Evolutionary conservation across 345 rosid genomes (phyloP).

Genomic region (Gossypium longicalyx): DNA sequence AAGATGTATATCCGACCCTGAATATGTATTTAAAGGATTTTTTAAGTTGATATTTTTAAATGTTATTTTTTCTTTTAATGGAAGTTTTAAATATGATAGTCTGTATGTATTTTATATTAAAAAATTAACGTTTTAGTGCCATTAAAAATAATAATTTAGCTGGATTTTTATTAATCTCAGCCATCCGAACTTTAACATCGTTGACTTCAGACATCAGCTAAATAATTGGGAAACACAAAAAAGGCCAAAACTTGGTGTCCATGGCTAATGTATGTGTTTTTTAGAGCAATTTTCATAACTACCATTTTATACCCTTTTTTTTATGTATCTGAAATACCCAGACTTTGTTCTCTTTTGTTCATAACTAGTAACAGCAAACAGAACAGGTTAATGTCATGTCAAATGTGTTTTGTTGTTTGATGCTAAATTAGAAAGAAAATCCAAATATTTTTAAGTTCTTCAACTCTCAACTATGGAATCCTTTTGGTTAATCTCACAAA

Average conservation of each 20-base stretch:
- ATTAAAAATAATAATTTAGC: too few relatives aligned
- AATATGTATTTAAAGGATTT: neutral
- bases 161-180: neutral
- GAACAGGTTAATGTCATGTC: neutral
- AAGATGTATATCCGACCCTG: neutral
- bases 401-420: neutral
- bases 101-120: too few relatives aligned
- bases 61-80: too few relatives aligned
- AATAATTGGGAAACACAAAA: neutral
- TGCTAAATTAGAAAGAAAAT: slow-evolving; percentile 10
- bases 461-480: neutral
- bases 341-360: neutral
- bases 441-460: neutral
- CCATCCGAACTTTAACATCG: neutral
- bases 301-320: neutral
- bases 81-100: too few relatives aligned
- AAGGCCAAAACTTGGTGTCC: neutral
- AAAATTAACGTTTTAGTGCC: too few relatives aligned
- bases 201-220: neutral
- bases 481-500: slow-evolving; percentile 19
- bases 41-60: neutral
- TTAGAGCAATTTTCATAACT: neutral
- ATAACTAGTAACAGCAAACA: neutral
- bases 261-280: neutral
- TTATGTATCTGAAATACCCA: neutral